Evolutionary conservation across 176 grass and related monocot species (phyloP).

Genomic region (Triticum turgidum): DNA sequence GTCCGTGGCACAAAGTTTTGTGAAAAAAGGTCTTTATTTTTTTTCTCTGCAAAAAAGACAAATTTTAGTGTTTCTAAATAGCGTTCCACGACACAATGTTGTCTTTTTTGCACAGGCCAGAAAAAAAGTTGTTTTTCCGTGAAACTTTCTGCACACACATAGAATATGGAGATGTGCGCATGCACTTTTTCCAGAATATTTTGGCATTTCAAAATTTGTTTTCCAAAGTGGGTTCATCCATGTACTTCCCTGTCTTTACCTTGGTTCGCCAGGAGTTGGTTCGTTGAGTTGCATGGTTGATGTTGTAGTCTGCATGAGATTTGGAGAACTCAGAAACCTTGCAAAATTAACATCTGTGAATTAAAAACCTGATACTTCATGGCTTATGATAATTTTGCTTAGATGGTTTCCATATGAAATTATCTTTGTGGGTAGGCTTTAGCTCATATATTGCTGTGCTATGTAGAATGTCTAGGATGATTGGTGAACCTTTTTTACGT

Average conservation of each 20-base stretch:
- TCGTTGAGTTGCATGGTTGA: neutral
- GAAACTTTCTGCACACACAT: too few relatives aligned
- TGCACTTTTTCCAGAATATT: too few relatives aligned
- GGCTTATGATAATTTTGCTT: neutral
- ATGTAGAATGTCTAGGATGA: neutral
- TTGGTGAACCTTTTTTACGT: neutral
- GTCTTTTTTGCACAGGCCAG: too few relatives aligned
- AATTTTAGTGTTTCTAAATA: too few relatives aligned
- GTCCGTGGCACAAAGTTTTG: too few relatives aligned
- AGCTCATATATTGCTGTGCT: neutral
- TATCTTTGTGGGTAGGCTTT: neutral
- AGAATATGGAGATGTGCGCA: too few relatives aligned
- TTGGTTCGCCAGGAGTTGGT: neutral
- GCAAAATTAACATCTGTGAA: neutral
- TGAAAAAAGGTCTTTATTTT: too few relatives aligned
- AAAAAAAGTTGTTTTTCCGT: too few relatives aligned
- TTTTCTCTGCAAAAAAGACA: too few relatives aligned
- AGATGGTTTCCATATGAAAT: neutral
- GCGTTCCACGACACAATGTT: too few relatives aligned
- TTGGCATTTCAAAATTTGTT: too few relatives aligned
- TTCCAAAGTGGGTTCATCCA: too few relatives aligned
- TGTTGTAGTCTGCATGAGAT: neutral
- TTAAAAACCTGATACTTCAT: neutral
- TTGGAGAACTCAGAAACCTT: neutral
- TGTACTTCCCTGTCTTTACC: neutral